Evolutionary conservation across 2,329 filamentous ascomycete genomes (phyloP), one percentile per base, ranked within the genome.

Genomic region (Cladobotryum mycophilum): DNA sequence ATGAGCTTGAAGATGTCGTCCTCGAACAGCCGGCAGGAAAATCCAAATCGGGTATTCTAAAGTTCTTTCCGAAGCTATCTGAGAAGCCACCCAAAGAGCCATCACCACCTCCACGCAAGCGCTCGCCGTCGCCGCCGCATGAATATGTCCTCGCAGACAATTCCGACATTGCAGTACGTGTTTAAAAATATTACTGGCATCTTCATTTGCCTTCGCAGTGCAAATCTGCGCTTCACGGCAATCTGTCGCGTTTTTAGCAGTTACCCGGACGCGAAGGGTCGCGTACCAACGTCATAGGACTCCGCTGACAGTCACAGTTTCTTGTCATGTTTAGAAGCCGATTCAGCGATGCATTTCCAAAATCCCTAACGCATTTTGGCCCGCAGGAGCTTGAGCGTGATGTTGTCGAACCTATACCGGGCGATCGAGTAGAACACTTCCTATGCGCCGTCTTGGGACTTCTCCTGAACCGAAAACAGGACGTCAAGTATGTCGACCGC

Each of bases 261-360:
- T 58, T 47, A 52, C 54, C 54, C 62, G 62, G 69, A 81, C 80
- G 78, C 76, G 78, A 74, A 62, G 65, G 61, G 66, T 76, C 76
- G 76, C 78, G 78, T 76, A 57, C 56, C 59, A 58, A 65, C 58
- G 60, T 60, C 58, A 62, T 61, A 54, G 52, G 50, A 54, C 53
- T 49, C 57, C 56, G 61, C 68, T 70, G 64, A 69, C 61, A 63
- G 63, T 60, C 60, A 59, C 62, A 96, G 89, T 96, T 99, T 72
- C 88, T 99, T 69, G 89, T 97, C 59, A 96, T 96, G 89, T 99
- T 97, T 72, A 84, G 92, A 68, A 87, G 88, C 69, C 89, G 93
- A 64, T 97, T 99, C 70, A 84, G 80, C 70, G 90, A 96, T 54
- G 86, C 83, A 54, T 93, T 99, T 59, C 86, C 91, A 44, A 86